Conservation (phyloP, 2,329 filamentous ascomycete genomes). For the Alternaria infectoria region DNA sequence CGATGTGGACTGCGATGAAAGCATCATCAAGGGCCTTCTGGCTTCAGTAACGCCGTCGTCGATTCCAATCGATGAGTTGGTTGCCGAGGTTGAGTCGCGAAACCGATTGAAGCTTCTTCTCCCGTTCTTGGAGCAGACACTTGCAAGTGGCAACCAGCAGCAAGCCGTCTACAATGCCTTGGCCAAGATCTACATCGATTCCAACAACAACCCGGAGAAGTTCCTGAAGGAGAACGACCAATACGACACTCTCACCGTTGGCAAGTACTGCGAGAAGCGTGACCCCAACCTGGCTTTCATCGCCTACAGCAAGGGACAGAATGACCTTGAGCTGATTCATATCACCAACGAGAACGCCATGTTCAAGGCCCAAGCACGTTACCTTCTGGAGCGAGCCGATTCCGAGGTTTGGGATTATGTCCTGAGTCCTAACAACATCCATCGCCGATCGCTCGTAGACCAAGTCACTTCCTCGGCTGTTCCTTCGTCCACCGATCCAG, state of each 20-base stretch:
- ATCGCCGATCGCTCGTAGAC: constrained; percentile 90
- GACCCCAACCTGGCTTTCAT: constrained; percentile 96
- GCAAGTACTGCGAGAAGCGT: constrained; percentile 98
- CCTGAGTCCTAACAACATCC: constrained; percentile 92
- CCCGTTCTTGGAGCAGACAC: constrained; percentile 92
- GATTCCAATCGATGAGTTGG: constrained; percentile 93
- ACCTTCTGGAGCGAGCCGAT: constrained; percentile 89
- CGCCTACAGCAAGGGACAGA: constrained; percentile 94
- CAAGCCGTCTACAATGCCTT: constrained; percentile 96
- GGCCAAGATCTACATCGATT: constrained; percentile 99
- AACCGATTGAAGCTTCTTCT: constrained; percentile 95
- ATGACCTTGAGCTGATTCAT: constrained; percentile 94
- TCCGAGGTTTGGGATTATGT: constrained; percentile 93
- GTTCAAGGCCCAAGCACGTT: constrained; percentile 97
- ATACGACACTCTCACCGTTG: constrained; percentile 89
- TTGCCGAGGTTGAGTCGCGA: constrained; percentile 90
- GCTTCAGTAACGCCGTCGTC: constrained; percentile 81
- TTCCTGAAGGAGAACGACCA: constrained; percentile 98
- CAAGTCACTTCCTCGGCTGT: constrained; percentile 96
- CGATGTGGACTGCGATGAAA: constrained; percentile 96
- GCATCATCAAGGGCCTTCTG: constrained; percentile 91
- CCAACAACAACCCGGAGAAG: constrained; percentile 96
- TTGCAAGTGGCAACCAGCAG: constrained; percentile 90
- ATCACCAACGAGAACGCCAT: constrained; percentile 99
- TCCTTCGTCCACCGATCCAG: constrained; percentile 80